A percentile compares a stretch with the other conserved stretches of the same genome.
phyloP scores from a whole-genome alignment of 257 asterid species.

The Fraxinus pennsylvanica region DNA sequence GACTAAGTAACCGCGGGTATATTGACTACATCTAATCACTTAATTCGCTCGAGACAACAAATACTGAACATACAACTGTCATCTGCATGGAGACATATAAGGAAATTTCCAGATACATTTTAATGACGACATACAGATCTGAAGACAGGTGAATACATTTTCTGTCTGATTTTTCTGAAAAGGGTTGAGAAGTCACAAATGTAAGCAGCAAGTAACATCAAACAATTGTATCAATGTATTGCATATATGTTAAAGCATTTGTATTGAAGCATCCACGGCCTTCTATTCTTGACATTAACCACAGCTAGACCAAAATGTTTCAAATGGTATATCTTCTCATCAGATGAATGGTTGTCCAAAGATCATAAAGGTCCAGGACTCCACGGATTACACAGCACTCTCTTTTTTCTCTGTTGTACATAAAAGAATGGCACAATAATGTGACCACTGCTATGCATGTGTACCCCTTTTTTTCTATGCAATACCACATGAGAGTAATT shows the following conservation, averaged over 20 bases:
- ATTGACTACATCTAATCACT: background rate
- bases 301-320: background rate
- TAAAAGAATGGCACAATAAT: background rate
- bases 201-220: background rate
- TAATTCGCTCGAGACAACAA: background rate
- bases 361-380: background rate
- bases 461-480: background rate
- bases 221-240: background rate
- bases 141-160: background rate
- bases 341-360: background rate
- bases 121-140: background rate
- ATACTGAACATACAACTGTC: background rate
- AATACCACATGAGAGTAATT: background rate
- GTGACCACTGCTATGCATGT: background rate
- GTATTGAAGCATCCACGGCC: background rate
- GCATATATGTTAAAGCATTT: background rate
- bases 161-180: background rate
- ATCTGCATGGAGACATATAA: background rate
- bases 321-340: background rate
- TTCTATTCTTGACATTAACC: background rate
- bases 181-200: no score
- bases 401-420: background rate
- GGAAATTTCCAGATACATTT: background rate
- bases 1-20: background rate
- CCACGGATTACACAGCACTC: background rate